Evolutionary conservation across 169 alveolate genomes (phyloP).

Genomic region (Ichthyophthirius multifiliis): DNA sequence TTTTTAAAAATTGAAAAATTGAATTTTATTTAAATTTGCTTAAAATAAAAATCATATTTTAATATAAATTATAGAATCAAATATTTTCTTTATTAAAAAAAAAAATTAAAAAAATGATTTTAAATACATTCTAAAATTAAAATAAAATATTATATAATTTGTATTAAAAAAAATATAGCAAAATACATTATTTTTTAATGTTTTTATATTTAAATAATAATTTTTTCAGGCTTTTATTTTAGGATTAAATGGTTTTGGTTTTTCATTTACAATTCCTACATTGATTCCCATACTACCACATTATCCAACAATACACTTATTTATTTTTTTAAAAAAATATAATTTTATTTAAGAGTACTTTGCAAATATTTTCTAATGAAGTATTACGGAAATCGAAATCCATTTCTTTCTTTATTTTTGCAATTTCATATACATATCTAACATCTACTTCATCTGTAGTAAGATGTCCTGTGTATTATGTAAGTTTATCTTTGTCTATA

Average conservation of each 20-base stretch:
- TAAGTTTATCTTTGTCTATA: slow-evolving; percentile 33
- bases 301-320: slow-evolving; percentile 14
- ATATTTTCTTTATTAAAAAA: no score
- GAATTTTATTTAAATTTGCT: no score
- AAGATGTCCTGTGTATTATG: slow-evolving; percentile 48
- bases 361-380: slow-evolving; percentile 30
- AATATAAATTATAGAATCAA: no score
- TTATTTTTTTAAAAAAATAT: neutral
- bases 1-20: no score
- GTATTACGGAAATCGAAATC: slow-evolving; percentile 40
- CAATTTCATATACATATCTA: slow-evolving; percentile 61
- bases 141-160: no score
- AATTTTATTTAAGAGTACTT: neutral
- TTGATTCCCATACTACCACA: slow-evolving; percentile 19
- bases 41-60: no score
- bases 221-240: neutral
- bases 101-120: no score
- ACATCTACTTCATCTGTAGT: slow-evolving; percentile 42
- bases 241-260: slow-evolving; percentile 12
- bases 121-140: no score
- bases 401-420: slow-evolving; percentile 55
- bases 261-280: neutral
- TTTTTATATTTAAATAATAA: neutral
- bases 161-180: no score
- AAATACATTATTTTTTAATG: no score